Evolutionary conservation across 768 basidiomycete species (phyloP).

Genomic region (Suillus paluster): DNA sequence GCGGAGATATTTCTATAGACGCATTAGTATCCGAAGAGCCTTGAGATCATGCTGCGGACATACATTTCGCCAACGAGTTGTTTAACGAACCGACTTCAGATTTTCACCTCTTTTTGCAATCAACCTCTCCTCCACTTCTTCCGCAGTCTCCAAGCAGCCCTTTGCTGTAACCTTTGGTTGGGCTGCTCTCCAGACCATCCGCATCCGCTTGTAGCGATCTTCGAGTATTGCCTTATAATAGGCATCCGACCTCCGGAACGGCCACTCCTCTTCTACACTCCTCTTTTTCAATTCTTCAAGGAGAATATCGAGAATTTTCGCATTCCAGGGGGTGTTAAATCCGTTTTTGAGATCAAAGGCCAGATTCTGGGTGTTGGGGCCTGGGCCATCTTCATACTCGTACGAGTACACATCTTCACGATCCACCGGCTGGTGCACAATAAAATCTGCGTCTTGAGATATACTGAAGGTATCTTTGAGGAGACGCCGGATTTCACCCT

Average conservation of each 20-base stretch:
- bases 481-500: constrained; percentile 13
- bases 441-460: constrained; percentile 14
- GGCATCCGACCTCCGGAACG: neutral
- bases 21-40: neutral
- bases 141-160: constrained; percentile 5
- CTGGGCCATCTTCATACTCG: constrained; percentile 13
- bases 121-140: constrained; percentile 7
- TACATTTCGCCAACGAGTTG: constrained; percentile 11
- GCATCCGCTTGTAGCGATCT: constrained; percentile 14
- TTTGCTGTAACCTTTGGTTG: constrained; percentile 7
- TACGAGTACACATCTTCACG: constrained; percentile 11
- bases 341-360: constrained; percentile 9
- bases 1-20: too few species aligned
- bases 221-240: constrained; percentile 6
- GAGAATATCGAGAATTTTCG: constrained; percentile 7
- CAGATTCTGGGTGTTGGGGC: constrained; percentile 4
- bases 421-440: neutral
- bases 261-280: constrained; percentile 7
- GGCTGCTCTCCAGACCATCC: constrained; percentile 1
- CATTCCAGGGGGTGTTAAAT: constrained; percentile 6
- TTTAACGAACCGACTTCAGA: constrained; percentile 6
- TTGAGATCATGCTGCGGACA: neutral
- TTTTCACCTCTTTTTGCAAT: neutral
- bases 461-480: constrained; percentile 15
- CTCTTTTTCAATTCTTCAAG: neutral